Evolutionary conservation across 2,329 filamentous ascomycete species (phyloP).

Genomic region (Teratosphaeria zuluensis): DNA sequence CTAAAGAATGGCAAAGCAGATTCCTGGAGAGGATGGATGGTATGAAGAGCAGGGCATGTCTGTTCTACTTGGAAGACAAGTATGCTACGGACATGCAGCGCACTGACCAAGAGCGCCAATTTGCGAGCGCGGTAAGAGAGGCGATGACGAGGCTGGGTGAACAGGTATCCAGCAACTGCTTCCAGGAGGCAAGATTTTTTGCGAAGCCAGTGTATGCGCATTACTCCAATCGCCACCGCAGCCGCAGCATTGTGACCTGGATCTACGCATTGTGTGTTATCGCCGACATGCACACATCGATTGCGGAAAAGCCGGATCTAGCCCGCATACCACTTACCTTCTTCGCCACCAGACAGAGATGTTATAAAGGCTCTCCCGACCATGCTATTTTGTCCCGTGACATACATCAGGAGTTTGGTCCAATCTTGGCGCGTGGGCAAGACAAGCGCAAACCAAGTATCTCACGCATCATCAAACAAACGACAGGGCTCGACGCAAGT

Average conservation of each 20-base stretch:
- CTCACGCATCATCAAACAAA: not conserved
- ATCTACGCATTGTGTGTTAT: conserved; percentile 35
- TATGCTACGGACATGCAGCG: conserved; percentile 6
- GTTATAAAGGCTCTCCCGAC: conserved; percentile 36
- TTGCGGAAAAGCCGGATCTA: conserved; percentile 17
- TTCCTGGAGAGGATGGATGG: conserved; percentile 28
- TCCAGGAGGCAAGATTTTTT: conserved; percentile 35
- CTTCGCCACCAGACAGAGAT: conserved; percentile 35
- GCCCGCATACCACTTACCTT: conserved; percentile 34
- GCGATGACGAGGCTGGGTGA: conserved; percentile 21
- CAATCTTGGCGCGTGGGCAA: conserved; percentile 24
- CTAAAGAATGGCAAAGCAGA: conserved; percentile 22
- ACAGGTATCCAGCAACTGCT: conserved; percentile 31
- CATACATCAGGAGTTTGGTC: conserved; percentile 38
- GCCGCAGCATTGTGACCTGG: conserved; percentile 24
- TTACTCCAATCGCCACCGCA: conserved; percentile 16
- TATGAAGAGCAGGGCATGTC: conserved; percentile 9
- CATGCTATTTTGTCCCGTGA: conserved; percentile 35
- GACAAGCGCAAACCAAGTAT: conserved; percentile 4
- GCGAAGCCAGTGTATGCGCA: conserved; percentile 28
- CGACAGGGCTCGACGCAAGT: not conserved
- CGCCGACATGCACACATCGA: conserved; percentile 22
- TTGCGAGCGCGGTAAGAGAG: conserved; percentile 27
- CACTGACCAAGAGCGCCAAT: conserved; percentile 25
- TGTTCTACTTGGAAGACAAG: conserved; percentile 13